These are phyloP conservation scores for Arthrobotrys sphaeroides DNA, from an alignment of 2,329 filamentous ascomycete species.

Conservation along the genomic window DNA sequence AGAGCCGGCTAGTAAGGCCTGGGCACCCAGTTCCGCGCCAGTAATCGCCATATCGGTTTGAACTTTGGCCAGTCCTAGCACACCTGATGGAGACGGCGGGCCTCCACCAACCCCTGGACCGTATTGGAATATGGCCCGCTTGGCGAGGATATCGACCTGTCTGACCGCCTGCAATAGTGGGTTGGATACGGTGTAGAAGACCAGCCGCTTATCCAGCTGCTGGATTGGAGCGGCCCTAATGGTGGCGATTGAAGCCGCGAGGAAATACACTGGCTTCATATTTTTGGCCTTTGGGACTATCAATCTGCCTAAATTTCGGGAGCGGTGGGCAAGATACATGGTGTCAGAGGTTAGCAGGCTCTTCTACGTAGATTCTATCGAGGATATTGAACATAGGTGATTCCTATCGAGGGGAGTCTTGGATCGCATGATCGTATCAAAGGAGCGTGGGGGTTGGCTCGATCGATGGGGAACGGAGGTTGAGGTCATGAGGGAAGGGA, in stretches of 20 bases:
- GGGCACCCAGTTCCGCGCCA: conserved; percentile 6
- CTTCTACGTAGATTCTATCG: not conserved
- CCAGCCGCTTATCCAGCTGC: not conserved
- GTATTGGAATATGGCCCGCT: conserved; percentile 27
- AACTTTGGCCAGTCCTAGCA: not conserved
- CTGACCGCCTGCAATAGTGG: not conserved
- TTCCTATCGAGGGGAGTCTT: no score
- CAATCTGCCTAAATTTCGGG: not conserved
- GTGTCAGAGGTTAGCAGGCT: not conserved
- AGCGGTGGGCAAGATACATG: not conserved
- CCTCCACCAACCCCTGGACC: conserved; percentile 33
- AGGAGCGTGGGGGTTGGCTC: not conserved
- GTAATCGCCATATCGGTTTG: conserved; percentile 10
- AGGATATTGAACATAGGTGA: not conserved
- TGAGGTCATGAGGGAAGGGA: not conserved
- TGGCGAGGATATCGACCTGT: not conserved
- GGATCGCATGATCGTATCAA: not conserved
- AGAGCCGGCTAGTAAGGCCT: not conserved
- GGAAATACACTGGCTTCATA: not conserved
- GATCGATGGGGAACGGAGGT: not conserved
- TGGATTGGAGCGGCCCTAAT: not conserved
- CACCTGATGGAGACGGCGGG: conserved; percentile 25
- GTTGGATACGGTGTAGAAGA: not conserved
- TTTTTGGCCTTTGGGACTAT: not conserved
- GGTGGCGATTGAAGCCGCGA: not conserved